A percentile compares a stretch with the other conserved stretches of the same genome.
phyloP scores from a whole-genome alignment of 2,329 filamentous ascomycete genomes.

The Aspergillus fumigatus region DNA sequence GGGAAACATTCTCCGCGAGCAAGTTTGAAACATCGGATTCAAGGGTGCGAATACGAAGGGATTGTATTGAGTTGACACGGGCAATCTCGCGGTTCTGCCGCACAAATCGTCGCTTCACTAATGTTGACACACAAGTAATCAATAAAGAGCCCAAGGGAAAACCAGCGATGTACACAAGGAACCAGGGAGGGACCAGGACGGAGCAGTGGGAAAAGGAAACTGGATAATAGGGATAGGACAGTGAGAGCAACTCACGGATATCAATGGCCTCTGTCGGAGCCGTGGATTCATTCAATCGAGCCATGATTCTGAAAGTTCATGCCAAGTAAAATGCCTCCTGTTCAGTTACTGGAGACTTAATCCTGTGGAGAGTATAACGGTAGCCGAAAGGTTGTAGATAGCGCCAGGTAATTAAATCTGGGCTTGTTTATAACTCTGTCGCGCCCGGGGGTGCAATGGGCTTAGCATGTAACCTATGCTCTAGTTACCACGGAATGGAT shows the following conservation, averaged over 20 bases:
- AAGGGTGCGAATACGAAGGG: slow-evolving; percentile 58
- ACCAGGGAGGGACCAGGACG: neutral
- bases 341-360: neutral
- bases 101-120: slow-evolving; percentile 61
- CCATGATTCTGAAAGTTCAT: slow-evolving; percentile 33
- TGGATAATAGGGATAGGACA: neutral
- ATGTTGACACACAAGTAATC: neutral
- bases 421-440: neutral
- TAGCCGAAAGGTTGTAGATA: neutral
- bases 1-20: slow-evolving; percentile 55
- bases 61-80: slow-evolving; percentile 60
- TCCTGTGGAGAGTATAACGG: neutral
- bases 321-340: neutral
- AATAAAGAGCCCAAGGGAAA: neutral
- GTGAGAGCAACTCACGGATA: slow-evolving; percentile 35
- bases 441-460: neutral
- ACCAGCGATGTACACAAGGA: neutral
- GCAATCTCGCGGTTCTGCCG: slow-evolving; percentile 64
- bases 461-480: neutral
- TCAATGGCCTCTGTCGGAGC: slow-evolving; percentile 45
- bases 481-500: neutral
- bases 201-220: neutral
- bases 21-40: slow-evolving; percentile 59
- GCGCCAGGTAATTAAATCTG: neutral
- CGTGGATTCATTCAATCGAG: slow-evolving; percentile 46